Base-by-base conservation (phyloP, 192 early-diverging fungal genomes). In the Geranomyces variabilis region DNA sequence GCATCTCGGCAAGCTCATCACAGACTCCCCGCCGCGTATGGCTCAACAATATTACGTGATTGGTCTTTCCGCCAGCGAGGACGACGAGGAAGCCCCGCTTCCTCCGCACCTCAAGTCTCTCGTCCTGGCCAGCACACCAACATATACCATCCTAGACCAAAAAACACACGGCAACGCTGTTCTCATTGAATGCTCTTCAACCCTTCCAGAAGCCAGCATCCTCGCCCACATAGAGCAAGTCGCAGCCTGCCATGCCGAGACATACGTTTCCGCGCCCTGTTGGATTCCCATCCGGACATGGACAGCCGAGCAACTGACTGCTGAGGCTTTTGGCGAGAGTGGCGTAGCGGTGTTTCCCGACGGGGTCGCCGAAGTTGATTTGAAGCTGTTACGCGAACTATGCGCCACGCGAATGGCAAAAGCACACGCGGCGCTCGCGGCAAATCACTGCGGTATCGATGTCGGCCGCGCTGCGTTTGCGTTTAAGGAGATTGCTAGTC, bases 391-490 rank as follows among this genome's bases (percentile, higher is more conserved):
- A 5, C 30, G 15, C 51, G 31, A 21, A 10, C 21, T 64, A 15
- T 17, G 14, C 28, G 24, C 19, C 21, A 13, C 13, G 14, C 58
- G 48, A 22, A 71, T 71, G 17, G 60, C 5, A 21, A 26, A 71
- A 29, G 62, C 70, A 13, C 60, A 71, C 30, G 19, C 19, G 28
- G 22, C 24, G 47, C 29, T 71, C 17, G 43, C 41, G 26, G 7
- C 19, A 10, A 0, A 53, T 8, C 45, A 71, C 26, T 9, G 29
- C 1, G 21, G 22, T 0, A 62, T 71, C 29, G 13, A 33, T 41
- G 59, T 63, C 4, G 70, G 70, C n/a, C 21, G 29, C 17, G 60
- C 64, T 10, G 22, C 19, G 14, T 71, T 71, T 63, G 70, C 70
- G 63, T 71, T 71, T 34, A 26, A 12, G 6, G 70, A 71, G 49